A percentile compares a stretch with the other conserved stretches of the same genome.
Conservation (phyloP, 495 filamentous ascomycete species). For the Viridothelium virens region DNA sequence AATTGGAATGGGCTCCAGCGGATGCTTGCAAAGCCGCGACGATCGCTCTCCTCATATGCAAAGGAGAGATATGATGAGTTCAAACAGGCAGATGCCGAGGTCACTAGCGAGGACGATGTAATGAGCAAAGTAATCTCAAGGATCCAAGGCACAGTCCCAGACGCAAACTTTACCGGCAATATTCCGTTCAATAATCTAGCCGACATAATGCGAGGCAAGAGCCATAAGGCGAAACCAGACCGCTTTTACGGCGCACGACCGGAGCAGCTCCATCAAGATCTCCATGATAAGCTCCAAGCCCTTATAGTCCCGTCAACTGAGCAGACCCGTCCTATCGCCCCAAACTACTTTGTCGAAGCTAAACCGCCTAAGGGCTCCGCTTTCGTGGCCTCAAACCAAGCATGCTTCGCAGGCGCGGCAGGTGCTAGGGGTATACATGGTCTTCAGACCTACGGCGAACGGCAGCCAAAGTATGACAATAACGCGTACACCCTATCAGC, state of each 20-base stretch:
- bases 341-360: slow-evolving; percentile 39
- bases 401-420: slow-evolving; percentile 38
- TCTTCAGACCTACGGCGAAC: slow-evolving; percentile 38
- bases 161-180: neutral
- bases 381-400: slow-evolving; percentile 37
- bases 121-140: slow-evolving; percentile 31
- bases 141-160: slow-evolving; percentile 20
- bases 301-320: slow-evolving; percentile 37
- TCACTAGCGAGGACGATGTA: slow-evolving; percentile 17
- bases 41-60: slow-evolving; percentile 37
- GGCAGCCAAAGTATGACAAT: slow-evolving; percentile 36
- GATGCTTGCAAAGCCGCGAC: slow-evolving; percentile 28
- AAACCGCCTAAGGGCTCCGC: slow-evolving; percentile 35
- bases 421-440: slow-evolving; percentile 41
- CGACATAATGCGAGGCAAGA: slow-evolving; percentile 25
- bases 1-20: slow-evolving; percentile 31
- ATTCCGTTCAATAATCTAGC: slow-evolving; percentile 25
- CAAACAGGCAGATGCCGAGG: slow-evolving; percentile 25
- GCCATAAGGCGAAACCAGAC: slow-evolving; percentile 28
- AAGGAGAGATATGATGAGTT: slow-evolving; percentile 30
- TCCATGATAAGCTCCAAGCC: slow-evolving; percentile 25
- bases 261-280: slow-evolving; percentile 22
- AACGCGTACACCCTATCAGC: slow-evolving; percentile 41
- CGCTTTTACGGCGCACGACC: slow-evolving; percentile 38
- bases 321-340: slow-evolving; percentile 31